Percentiles rank a stretch among this genome's conserved stretches.
These are phyloP conservation scores for Cyclostephanos invisitatus DNA, from an alignment of 108 stramenopile species.

Conservation along the genomic window DNA sequence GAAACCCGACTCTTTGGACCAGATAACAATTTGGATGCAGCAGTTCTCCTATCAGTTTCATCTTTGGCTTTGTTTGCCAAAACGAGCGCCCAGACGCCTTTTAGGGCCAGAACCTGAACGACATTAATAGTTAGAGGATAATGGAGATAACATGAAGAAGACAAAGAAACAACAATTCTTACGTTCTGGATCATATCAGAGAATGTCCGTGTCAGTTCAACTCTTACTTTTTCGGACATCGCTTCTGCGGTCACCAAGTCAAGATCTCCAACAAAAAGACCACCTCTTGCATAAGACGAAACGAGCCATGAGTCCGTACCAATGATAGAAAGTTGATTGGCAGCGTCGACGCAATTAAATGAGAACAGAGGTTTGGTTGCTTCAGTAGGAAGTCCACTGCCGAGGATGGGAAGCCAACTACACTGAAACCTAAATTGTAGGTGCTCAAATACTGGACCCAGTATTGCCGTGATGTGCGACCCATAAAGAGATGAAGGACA, in stretches of 20 bases:
- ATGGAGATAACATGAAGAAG: neutral
- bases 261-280: constrained; percentile 88
- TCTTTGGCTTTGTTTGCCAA: constrained; percentile 72
- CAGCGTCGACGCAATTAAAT: constrained; percentile 48
- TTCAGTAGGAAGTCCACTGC: constrained; percentile 28
- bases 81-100: constrained; percentile 54
- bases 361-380: constrained; percentile 60
- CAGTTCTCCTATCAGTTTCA: constrained; percentile 52
- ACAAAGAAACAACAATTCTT: constrained; percentile 41
- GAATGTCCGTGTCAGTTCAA: constrained; percentile 76
- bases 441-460: constrained; percentile 79
- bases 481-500: constrained; percentile 80
- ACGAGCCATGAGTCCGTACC: constrained; percentile 74
- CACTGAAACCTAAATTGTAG: constrained; percentile 72
- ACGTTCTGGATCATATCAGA: constrained; percentile 77
- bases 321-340: constrained; percentile 54
- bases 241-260: constrained; percentile 75
- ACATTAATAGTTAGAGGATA: neutral
- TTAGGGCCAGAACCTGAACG: constrained; percentile 32
- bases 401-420: constrained; percentile 69
- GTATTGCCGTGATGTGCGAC: constrained; percentile 78
- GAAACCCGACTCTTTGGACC: constrained; percentile 53
- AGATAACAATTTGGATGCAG: constrained; percentile 44
- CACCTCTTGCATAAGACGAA: constrained; percentile 75
- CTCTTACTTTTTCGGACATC: constrained; percentile 78